A percentile compares a stretch with the other conserved stretches of the same genome.
These are phyloP conservation scores for Plenodomus lindquistii DNA, from an alignment of 2,329 filamentous ascomycete genomes.

Conservation along the genomic window DNA sequence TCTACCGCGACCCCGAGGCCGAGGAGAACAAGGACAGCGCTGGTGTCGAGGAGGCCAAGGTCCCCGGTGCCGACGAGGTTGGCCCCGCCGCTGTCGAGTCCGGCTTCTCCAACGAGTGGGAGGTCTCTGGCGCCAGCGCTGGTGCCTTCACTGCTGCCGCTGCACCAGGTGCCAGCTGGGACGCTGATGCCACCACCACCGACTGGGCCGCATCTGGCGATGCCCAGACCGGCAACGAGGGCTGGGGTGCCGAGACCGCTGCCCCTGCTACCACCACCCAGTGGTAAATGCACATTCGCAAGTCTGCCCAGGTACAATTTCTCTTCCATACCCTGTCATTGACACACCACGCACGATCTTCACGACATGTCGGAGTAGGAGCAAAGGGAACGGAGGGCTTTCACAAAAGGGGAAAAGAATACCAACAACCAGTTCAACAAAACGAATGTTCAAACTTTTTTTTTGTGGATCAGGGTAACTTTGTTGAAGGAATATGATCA, in stretches of 20 bases:
- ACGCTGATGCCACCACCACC: constrained; percentile 63
- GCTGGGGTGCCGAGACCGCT: constrained; percentile 53
- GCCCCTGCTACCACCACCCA: constrained; percentile 38
- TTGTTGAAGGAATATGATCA: constrained; percentile 36
- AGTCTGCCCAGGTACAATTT: constrained; percentile 6
- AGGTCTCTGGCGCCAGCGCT: constrained; percentile 68
- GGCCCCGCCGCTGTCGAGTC: constrained; percentile 76
- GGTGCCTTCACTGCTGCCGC: constrained; percentile 65
- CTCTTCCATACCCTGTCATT: constrained; percentile 43
- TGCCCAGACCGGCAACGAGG: constrained; percentile 53
- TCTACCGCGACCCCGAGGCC: constrained; percentile 99
- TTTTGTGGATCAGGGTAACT: constrained; percentile 10
- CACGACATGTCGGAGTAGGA: constrained; percentile 35
- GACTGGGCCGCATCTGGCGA: constrained; percentile 69
- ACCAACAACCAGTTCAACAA: constrained; percentile 8
- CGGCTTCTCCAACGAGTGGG: constrained; percentile 85
- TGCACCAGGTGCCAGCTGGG: constrained; percentile 65
- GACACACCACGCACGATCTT: constrained; percentile 10
- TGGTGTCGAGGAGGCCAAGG: constrained; percentile 82
- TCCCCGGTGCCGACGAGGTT: constrained; percentile 81
- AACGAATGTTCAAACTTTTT: constrained; percentile 11
- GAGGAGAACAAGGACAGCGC: constrained; percentile 96
- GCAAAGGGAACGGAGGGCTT: too few relatives aligned
- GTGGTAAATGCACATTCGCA: constrained; percentile 49
- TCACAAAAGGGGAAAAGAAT: constrained; percentile 9